A percentile compares a stretch with the other conserved stretches of the same genome.
phyloP scores from a whole-genome alignment of 1,284 basidiomycete genomes.

The Malassezia obtusa region DNA sequence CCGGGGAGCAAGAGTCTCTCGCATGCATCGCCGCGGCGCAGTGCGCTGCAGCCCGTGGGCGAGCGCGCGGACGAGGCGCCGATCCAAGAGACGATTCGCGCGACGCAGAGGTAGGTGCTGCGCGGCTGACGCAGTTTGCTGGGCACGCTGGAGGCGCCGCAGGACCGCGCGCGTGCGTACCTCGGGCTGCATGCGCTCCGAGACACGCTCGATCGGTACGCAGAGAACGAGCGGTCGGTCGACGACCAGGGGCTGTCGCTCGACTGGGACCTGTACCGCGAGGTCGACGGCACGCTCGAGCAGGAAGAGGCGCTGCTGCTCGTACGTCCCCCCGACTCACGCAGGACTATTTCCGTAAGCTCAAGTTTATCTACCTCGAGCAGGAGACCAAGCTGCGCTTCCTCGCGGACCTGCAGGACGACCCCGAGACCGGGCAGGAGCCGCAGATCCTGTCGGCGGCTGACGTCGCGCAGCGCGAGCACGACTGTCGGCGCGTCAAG shows the following conservation, averaged over 20 bases:
- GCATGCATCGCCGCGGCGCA: background rate
- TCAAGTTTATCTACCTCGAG: slow-evolving; percentile 42
- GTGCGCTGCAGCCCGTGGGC: background rate
- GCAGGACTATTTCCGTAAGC: slow-evolving; percentile 37
- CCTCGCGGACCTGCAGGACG: slow-evolving; percentile 36
- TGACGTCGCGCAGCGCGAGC: slow-evolving; percentile 32
- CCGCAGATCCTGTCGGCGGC: slow-evolving; percentile 33
- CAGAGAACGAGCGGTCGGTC: background rate
- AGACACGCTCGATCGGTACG: slow-evolving; percentile 1
- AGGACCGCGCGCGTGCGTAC: background rate
- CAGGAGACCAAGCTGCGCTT: slow-evolving; percentile 43
- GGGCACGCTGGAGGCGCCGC: background rate
- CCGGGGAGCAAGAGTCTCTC: background rate
- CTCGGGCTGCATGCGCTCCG: slow-evolving; percentile 2
- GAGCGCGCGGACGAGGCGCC: background rate
- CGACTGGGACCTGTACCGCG: slow-evolving; percentile 36
- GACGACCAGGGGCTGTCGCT: slow-evolving; percentile 26
- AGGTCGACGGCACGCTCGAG: slow-evolving; percentile 30
- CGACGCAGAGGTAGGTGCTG: background rate
- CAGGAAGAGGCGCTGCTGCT: slow-evolving; percentile 28
- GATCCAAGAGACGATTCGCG: background rate
- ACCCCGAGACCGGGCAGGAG: slow-evolving; percentile 35
- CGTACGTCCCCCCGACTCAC: background rate
- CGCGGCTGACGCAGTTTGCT: background rate
- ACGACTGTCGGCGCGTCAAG: slow-evolving; percentile 29